Evolutionary conservation across 192 early-diverging fungal genomes (phyloP), one percentile per base, ranked within the genome.

Genomic region (Coemansia sp.): DNA sequence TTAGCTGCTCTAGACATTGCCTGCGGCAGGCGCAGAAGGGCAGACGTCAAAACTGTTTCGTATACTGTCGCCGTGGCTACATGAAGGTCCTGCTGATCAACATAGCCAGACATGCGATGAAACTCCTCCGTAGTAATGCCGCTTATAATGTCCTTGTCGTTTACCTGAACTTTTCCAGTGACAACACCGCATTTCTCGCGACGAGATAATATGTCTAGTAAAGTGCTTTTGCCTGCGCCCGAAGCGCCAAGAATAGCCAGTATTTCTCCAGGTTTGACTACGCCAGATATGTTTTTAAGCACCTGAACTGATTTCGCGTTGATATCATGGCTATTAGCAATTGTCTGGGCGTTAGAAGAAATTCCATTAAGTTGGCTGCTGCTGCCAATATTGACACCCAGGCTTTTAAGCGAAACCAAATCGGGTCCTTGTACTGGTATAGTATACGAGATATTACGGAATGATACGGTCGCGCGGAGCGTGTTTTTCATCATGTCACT

Each of bases 241-340:
- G 92, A 93, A 3, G 90, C 91, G 6, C 94, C 95, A 88, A 97
- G 92, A 54, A 97, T 93, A 20, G 95, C 95, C 85, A 95, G 86
- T 6, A 97, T 86, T 67, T 96, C 83, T 8, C 96, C 96, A 0
- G 94, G 89, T 10, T 81, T 65, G 3, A 92, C 94, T 11, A 89
- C 60, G 1, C 96, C 96, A 12, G 85, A 85, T 0, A 95, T 85
- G 7, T 81, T 81, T 4, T 88, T 69, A 16, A 94, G 65, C 4
- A 94, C 77, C 49, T 73, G 54, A 20, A 73, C 22, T 29, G 34
- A 36, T 22, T 66, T 22, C 0, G 45, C 5, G 2, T 22, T 18
- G 16, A 12, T 11, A 14, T 14, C 42, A 7, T 14, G 2, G 10
- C n/a, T n/a, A 29, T 49, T 33, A 7, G 3, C 4, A 17, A 16